Evolutionary conservation across 139 green algal species (phyloP), one percentile per base, ranked within the genome.

Genomic region (Picochlorum sp.): DNA sequence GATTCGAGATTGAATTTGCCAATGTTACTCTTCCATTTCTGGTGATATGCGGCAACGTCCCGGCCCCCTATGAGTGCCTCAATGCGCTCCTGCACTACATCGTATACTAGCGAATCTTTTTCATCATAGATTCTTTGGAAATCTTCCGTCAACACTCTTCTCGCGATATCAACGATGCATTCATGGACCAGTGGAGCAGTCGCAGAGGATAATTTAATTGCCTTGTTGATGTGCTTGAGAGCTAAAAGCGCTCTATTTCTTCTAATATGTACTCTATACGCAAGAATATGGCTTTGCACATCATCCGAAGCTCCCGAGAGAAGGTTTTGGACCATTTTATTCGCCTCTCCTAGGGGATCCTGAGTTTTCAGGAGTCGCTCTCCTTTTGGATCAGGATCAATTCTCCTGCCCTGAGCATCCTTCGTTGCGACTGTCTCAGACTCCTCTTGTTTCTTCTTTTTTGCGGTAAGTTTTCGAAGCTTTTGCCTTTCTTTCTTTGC

Each of bases 351-450:
- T 47, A 98, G 71, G 1, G 92, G 92, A 55, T 95, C 81, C 3
- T 78, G 54, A 2, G 73, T 81, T 24, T 74, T 68, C 1, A 83
- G 77, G 41, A 97, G 77, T 81, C 89, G 75, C 44, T 69, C 77
- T 31, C 91, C 92, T 30, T 94, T 73, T 0, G 92, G 91, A 65
- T 98, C 92, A 6, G 79, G 68, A 66, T 98, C 92, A 52, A 54
- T 24, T 62, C 80, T 81, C 28, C 67, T 70, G 15, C 45, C 66
- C 20, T 72, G 37, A 24, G 55, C 61, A 21, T 75, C 70, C 60
- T 72, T 74, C 55, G 82, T 73, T 31, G 38, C 66, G 3, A 62
- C 70, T 20, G 71, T 66, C n/a, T 69, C 64, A 54, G 57, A 66
- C 14, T 59, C 67, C 4, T 71, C 71, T 23, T 62, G 67, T 59